Evolutionary conservation across 2,329 filamentous ascomycete species (phyloP).

Genomic region (Aspergillus oerlinghausenensis): DNA sequence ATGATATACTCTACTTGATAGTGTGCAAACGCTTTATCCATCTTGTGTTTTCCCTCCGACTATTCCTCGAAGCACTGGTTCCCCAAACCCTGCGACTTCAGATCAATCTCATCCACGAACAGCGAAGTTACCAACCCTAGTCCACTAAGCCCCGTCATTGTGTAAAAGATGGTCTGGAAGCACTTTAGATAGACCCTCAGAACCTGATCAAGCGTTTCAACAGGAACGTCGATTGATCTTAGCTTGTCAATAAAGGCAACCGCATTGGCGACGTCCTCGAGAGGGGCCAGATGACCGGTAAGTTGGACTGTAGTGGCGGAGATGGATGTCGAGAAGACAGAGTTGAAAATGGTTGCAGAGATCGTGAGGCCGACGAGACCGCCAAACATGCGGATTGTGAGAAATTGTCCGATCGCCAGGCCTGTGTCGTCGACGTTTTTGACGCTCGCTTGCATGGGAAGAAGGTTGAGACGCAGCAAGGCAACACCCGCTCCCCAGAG

Average conservation of each 20-base stretch:
- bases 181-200: not conserved
- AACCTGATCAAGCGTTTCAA: not conserved
- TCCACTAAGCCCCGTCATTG: slow-evolving; percentile 2
- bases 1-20: too few species aligned
- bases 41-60: not conserved
- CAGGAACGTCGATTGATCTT: not conserved
- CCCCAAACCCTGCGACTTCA: slow-evolving; percentile 1
- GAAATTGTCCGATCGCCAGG: slow-evolving; percentile 2
- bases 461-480: slow-evolving; percentile 2
- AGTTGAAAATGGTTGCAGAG: slow-evolving; percentile 1
- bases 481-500: slow-evolving; percentile 2
- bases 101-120: slow-evolving; percentile 1
- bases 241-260: not conserved
- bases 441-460: slow-evolving; percentile 8
- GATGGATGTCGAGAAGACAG: not conserved
- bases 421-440: slow-evolving; percentile 2
- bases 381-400: not conserved
- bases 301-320: not conserved
- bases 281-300: not conserved
- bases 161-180: slow-evolving; percentile 5
- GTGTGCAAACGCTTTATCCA: too few species aligned
- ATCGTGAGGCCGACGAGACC: slow-evolving; percentile 1
- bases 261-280: not conserved
- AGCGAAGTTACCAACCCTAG: slow-evolving; percentile 2
- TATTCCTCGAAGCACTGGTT: slow-evolving; percentile 4